Conservation (phyloP, 2,329 filamentous ascomycete genomes). For the Malbranchea zuffiana region DNA sequence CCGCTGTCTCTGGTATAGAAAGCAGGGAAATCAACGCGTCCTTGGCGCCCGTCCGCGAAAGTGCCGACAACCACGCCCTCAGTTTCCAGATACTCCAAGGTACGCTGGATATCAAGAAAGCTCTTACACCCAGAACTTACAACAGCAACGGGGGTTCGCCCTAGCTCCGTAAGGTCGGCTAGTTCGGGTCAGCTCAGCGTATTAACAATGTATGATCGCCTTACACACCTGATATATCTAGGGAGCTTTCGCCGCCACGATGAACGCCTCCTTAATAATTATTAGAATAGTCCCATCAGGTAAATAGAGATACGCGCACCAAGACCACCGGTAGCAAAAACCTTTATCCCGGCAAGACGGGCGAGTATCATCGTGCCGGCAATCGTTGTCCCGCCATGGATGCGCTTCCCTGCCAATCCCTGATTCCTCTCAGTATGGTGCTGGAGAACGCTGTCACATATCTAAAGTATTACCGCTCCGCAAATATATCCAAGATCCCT, state of each 20-base stretch:
- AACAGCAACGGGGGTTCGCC: constrained; percentile 77
- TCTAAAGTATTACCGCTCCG: constrained; percentile 51
- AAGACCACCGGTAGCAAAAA: constrained; percentile 90
- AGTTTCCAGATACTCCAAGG: constrained; percentile 67
- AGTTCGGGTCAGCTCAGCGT: not conserved
- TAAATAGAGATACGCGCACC: constrained; percentile 31
- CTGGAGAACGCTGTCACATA: not conserved
- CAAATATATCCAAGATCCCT: constrained; percentile 75
- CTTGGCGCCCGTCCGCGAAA: constrained; percentile 69
- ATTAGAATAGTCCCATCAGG: constrained; percentile 6
- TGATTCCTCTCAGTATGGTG: constrained; percentile 23
- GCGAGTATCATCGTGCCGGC: constrained; percentile 87
- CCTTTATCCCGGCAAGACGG: constrained; percentile 70
- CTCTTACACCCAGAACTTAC: constrained; percentile 89
- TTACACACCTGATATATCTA: constrained; percentile 63
- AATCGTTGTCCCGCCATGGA: constrained; percentile 87
- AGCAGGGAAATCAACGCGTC: constrained; percentile 71
- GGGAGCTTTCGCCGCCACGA: constrained; percentile 68
- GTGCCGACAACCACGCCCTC: constrained; percentile 70
- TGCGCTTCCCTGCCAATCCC: constrained; percentile 54
- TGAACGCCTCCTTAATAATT: constrained; percentile 61
- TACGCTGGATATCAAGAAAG: constrained; percentile 83
- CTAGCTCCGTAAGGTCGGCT: constrained; percentile 88
- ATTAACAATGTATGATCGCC: not conserved
- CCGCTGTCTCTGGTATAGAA: constrained; percentile 90